These are phyloP conservation scores for Teunomyces pallodes DNA, from an alignment of 805 yeast genomes.

Conservation along the genomic window DNA sequence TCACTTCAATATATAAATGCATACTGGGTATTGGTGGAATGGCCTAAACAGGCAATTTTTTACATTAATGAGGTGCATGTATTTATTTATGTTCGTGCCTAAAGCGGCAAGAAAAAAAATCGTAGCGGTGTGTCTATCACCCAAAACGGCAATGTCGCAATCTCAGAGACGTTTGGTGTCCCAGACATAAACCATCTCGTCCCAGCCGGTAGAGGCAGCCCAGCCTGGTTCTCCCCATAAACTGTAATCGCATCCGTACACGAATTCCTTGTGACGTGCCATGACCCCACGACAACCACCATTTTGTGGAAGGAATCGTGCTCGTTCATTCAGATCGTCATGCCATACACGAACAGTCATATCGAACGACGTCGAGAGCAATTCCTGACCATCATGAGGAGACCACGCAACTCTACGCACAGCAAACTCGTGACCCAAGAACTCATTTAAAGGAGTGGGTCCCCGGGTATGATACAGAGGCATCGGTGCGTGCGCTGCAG, in stretches of 20 bases:
- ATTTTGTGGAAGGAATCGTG: slow-evolving; percentile 38
- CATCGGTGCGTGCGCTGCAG: slow-evolving; percentile 33
- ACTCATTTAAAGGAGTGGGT: slow-evolving; percentile 70
- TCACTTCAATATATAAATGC: background rate
- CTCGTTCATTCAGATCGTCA: slow-evolving; percentile 62
- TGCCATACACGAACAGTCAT: slow-evolving; percentile 90
- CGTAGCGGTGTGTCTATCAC: background rate
- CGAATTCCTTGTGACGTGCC: slow-evolving; percentile 80
- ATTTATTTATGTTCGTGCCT: slow-evolving; percentile 1
- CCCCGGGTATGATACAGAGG: slow-evolving; percentile 47
- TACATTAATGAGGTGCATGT: slow-evolving; percentile 2
- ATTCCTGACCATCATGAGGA: slow-evolving; percentile 72
- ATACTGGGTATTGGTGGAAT: slow-evolving; percentile 10
- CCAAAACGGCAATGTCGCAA: background rate
- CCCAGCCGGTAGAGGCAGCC: slow-evolving; percentile 96
- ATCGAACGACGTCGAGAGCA: slow-evolving; percentile 82
- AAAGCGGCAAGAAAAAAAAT: background rate
- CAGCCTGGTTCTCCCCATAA: slow-evolving; percentile 96
- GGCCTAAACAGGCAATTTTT: background rate
- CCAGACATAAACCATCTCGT: slow-evolving; percentile 91
- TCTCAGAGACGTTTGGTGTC: slow-evolving; percentile 50
- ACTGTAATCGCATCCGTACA: slow-evolving; percentile 91
- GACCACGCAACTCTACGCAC: slow-evolving; percentile 83
- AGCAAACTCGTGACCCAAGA: slow-evolving; percentile 87
- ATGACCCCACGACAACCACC: slow-evolving; percentile 60